Conservation (phyloP, 331 rosid species). For the Acacia concinna region DNA sequence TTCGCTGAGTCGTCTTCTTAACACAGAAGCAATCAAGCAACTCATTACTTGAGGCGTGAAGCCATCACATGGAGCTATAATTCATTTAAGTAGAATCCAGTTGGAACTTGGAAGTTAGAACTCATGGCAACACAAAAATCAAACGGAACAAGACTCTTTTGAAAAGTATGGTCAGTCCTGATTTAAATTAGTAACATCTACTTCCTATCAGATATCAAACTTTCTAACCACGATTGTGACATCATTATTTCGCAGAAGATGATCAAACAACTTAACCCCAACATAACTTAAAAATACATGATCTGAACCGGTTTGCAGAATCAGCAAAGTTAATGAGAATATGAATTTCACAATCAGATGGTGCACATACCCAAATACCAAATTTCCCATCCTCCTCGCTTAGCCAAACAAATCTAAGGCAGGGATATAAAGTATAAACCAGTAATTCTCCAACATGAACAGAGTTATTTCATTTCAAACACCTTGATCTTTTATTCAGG, state of each 20-base stretch:
- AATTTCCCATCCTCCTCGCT: neutral
- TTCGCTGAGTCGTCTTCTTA: neutral
- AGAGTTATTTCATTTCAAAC: neutral
- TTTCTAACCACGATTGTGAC: neutral
- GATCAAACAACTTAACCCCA: neutral
- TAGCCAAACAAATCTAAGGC: neutral
- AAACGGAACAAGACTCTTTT: neutral
- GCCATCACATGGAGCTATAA: neutral
- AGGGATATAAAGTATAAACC: neutral
- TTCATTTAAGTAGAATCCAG: neutral
- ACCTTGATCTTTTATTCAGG: constrained; percentile 6
- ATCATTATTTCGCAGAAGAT: neutral
- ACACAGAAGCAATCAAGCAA: neutral
- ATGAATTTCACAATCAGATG: neutral
- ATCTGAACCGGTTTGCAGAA: neutral
- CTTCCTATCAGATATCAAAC: neutral
- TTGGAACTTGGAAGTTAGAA: neutral
- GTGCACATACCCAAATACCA: neutral
- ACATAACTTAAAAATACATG: neutral
- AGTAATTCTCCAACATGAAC: neutral
- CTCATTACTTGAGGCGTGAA: neutral
- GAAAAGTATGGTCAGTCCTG: neutral
- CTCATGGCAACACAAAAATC: neutral
- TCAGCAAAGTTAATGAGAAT: neutral
- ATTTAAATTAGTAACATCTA: neutral